Conservation (phyloP, 768 basidiomycete genomes). For the Podaxis sp. region DNA sequence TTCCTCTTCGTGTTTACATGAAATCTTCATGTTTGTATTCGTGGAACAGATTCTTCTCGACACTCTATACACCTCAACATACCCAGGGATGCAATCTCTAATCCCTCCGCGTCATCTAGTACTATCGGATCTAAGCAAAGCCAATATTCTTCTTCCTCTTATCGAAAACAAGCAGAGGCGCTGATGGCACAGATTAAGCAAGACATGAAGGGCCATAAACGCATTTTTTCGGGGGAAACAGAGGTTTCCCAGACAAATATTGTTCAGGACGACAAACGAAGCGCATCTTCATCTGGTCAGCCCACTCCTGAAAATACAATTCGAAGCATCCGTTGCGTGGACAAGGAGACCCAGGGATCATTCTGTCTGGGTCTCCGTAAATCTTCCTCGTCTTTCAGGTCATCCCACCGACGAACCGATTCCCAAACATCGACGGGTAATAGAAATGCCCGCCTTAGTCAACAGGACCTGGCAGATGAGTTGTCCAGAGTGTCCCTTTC, state of each 20-base stretch:
- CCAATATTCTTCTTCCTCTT: constrained; percentile 61
- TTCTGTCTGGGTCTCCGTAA: constrained; percentile 27
- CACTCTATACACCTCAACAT: constrained; percentile 32
- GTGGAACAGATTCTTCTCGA: constrained; percentile 25
- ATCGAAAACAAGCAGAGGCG: constrained; percentile 73
- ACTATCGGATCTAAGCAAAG: constrained; percentile 31
- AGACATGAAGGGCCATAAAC: constrained; percentile 74
- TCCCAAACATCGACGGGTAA: constrained; percentile 23
- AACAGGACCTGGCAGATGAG: constrained; percentile 20
- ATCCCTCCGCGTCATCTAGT: constrained; percentile 28
- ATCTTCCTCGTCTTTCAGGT: constrained; percentile 28
- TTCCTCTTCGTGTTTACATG: constrained; percentile 8
- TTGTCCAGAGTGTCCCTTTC: constrained; percentile 26
- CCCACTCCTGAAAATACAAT: constrained; percentile 16
- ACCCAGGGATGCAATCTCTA: constrained; percentile 26
- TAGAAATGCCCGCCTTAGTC: neutral
- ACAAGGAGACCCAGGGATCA: constrained; percentile 32
- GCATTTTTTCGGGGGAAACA: constrained; percentile 67
- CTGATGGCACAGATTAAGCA: constrained; percentile 85
- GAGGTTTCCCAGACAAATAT: constrained; percentile 46
- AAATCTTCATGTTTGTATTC: neutral
- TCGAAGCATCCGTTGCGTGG: constrained; percentile 14
- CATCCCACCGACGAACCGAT: constrained; percentile 20
- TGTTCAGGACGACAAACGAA: constrained; percentile 29
- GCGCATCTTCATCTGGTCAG: neutral